Evolutionary conservation across 257 asterid species (phyloP).

Genomic region (Pogostemon cablin): DNA sequence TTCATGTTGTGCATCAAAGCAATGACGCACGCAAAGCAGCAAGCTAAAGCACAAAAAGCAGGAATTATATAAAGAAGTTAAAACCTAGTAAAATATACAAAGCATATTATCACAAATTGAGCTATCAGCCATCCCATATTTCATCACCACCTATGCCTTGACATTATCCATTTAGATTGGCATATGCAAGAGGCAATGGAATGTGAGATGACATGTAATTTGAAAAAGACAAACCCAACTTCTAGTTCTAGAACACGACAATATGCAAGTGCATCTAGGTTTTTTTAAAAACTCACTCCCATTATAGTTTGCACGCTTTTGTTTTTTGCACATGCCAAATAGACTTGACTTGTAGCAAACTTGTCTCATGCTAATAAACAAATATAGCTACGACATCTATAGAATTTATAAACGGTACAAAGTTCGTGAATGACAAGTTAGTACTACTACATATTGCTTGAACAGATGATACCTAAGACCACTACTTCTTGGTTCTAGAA

Average conservation of each 20-base stretch:
- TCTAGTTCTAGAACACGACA: not conserved
- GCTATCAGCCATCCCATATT: not conserved
- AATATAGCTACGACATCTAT: not conserved
- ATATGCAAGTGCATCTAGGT: not conserved
- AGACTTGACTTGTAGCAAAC: not conserved
- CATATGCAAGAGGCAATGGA: not conserved
- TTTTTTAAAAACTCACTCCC: not conserved
- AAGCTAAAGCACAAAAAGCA: not conserved
- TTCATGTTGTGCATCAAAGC: not conserved
- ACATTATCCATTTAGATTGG: not conserved
- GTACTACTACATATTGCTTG: slow-evolving; percentile 9
- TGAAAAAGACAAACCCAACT: not conserved
- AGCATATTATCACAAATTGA: not conserved
- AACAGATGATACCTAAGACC: slow-evolving; percentile 13
- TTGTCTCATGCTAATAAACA: not conserved
- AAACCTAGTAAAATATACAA: not conserved
- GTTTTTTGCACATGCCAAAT: not conserved
- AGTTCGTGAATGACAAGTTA: slow-evolving; percentile 16
- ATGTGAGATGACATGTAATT: not conserved
- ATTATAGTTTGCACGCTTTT: not conserved
- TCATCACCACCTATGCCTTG: slow-evolving; percentile 5
- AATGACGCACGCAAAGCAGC: not conserved
- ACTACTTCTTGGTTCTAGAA: not conserved
- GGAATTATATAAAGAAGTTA: not conserved
- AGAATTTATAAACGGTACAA: slow-evolving; percentile 5